Base-by-base conservation (phyloP, 176 grass and related monocot species). In the Chloris gayana region DNA sequence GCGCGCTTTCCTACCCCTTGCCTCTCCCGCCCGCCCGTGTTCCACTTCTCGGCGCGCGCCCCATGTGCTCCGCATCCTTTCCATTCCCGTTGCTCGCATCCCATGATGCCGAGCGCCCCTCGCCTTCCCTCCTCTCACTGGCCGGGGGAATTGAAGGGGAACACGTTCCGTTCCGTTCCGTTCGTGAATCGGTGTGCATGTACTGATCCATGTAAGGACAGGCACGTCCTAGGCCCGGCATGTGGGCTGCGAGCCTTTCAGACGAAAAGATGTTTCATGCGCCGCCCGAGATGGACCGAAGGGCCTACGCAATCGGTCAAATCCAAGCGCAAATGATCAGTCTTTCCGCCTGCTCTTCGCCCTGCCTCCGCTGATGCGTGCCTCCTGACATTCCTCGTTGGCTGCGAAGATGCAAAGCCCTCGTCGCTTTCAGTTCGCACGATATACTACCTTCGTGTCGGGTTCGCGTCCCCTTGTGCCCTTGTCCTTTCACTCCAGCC, bases 401-500 rank as follows among this genome's bases (percentile, higher is more conserved):
- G 44, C 45, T n/a, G 44, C 44, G 45, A 78, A 67, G 29, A 79
- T 79, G 76, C 59, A 64, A 47, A 77, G 59, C 37, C 46, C 19
- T 51, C 76, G 30, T 79, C 45, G 76, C 61, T 33, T 10, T 78
- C 61, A 9, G 45, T 25, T 37, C 21, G 15, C 76, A 53, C 62
- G 30, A 32, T 17, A 17, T 12, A 50, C 41, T 17, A 4, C 5
- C 21, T 7, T 34, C 61, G 12, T 33, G 75, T 65, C 42, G 15
- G 21, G 18, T 8, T 19, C 4, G 60, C 35, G 63, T 8, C 9
- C n/a, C 5, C 31, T 2, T 19, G 34, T n/a, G 62, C 13, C 8
- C 39, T 11, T 39, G 18, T 47, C 58, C 39, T n/a, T 9, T 27
- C 0, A 59, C 22, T 25, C 21, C 44, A 9, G 14, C 15, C 13